These are phyloP conservation scores for Candida frijolesensis DNA, from an alignment of 1,139 yeast species.

Conservation along the genomic window DNA sequence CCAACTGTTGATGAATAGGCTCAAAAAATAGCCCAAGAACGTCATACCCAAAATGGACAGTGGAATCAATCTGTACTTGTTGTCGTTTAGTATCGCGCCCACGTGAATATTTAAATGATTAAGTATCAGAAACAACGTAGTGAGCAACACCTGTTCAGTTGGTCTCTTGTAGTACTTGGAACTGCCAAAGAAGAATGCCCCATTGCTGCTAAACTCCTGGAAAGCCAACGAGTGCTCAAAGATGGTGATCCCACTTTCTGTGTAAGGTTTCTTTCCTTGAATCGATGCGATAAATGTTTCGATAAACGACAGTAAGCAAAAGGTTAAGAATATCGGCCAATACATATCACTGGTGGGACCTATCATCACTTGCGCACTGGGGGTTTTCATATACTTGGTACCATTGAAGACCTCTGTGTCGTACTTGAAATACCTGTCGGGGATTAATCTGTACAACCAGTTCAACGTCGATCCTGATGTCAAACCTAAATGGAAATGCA, in stretches of 20 bases:
- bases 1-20: constrained; percentile 34
- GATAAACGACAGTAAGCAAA: constrained; percentile 66
- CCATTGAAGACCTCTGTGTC: constrained; percentile 28
- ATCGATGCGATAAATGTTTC: constrained; percentile 70
- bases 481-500: constrained; percentile 23
- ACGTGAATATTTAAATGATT: constrained; percentile 62
- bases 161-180: constrained; percentile 37
- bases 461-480: constrained; percentile 22
- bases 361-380: constrained; percentile 32
- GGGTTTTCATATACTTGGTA: constrained; percentile 37
- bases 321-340: constrained; percentile 64
- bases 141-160: constrained; percentile 53
- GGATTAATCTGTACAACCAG: constrained; percentile 21
- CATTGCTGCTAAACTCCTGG: constrained; percentile 63
- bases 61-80: constrained; percentile 60
- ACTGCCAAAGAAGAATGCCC: constrained; percentile 30
- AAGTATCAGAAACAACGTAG: constrained; percentile 53
- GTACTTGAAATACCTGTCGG: constrained; percentile 36
- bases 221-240: constrained; percentile 76
- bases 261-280: constrained; percentile 58
- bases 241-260: constrained; percentile 70
- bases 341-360: constrained; percentile 61
- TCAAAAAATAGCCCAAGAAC: constrained; percentile 50
- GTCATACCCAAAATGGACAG: constrained; percentile 57
- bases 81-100: constrained; percentile 54